phyloP scores from a whole-genome alignment of 1,284 basidiomycete genomes.

The Porodaedalea pini region DNA sequence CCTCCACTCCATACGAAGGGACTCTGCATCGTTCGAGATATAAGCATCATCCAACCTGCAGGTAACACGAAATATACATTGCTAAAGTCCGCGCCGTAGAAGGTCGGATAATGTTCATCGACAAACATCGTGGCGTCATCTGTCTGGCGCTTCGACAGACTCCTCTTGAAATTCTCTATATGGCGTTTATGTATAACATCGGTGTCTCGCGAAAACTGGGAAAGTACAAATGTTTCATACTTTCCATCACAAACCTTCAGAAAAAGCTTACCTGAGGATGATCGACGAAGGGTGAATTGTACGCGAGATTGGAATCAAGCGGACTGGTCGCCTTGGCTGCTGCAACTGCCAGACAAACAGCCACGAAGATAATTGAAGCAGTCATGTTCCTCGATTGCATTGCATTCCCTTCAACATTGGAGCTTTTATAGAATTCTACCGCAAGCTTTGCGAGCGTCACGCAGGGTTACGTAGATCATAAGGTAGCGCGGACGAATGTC shows the following conservation, averaged over 20 bases:
- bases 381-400: not conserved
- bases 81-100: slow-evolving; percentile 50
- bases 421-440: too few species aligned
- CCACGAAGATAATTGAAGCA: not conserved
- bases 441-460: too few species aligned
- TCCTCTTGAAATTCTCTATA: slow-evolving; percentile 27
- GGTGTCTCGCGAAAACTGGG: slow-evolving; percentile 41
- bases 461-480: too few species aligned
- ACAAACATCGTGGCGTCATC: slow-evolving; percentile 38
- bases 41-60: not conserved
- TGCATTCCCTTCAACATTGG: too few species aligned
- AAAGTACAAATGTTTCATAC: not conserved
- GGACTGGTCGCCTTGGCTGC: slow-evolving; percentile 19
- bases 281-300: slow-evolving; percentile 45
- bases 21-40: slow-evolving; percentile 32
- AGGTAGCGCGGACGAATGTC: too few species aligned
- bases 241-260: not conserved
- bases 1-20: slow-evolving; percentile 53
- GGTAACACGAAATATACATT: slow-evolving; percentile 36
- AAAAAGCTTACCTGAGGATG: slow-evolving; percentile 39
- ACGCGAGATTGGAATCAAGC: slow-evolving; percentile 45
- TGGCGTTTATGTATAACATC: slow-evolving; percentile 37
- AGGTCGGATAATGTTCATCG: slow-evolving; percentile 53
- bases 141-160: slow-evolving; percentile 36
- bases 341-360: not conserved